Percentiles rank a stretch among this genome's conserved stretches.
These are phyloP conservation scores for Teunomyces gatunensis DNA, from an alignment of 805 yeast species.

Conservation along the genomic window DNA sequence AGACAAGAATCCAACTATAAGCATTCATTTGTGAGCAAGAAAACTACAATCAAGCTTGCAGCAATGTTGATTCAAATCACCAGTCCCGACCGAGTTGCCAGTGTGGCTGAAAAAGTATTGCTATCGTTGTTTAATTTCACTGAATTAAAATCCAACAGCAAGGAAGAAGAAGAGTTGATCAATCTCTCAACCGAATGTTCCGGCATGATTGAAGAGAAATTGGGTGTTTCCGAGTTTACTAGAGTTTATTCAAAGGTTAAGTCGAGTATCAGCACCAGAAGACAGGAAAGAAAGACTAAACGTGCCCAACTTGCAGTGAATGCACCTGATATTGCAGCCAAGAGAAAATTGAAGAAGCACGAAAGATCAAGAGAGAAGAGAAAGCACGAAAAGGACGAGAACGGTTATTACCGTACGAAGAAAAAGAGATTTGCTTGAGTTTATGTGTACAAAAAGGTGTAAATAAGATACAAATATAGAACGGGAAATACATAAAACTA, in stretches of 20 bases:
- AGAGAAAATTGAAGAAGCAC: constrained; percentile 74
- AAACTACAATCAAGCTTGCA: constrained; percentile 63
- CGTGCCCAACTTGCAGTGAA: constrained; percentile 72
- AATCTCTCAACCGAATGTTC: constrained; percentile 62
- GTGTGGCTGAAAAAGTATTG: constrained; percentile 48
- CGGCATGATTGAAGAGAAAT: constrained; percentile 59
- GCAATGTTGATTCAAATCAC: constrained; percentile 63
- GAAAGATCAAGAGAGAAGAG: constrained; percentile 73
- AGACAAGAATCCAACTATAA: constrained; percentile 61
- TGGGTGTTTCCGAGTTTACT: constrained; percentile 72
- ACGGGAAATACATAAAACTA: not conserved
- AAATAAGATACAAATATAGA: not conserved
- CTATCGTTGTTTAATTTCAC: constrained; percentile 51
- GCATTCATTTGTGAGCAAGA: constrained; percentile 58
- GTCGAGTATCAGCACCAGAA: constrained; percentile 53
- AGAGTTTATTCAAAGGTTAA: constrained; percentile 61
- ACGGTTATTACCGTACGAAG: constrained; percentile 69
- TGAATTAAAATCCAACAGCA: constrained; percentile 35
- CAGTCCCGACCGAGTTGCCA: constrained; percentile 36
- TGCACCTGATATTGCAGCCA: constrained; percentile 82
- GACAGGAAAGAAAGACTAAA: constrained; percentile 74
- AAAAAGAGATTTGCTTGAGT: constrained; percentile 36
- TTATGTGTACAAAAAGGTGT: not conserved
- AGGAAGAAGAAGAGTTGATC: constrained; percentile 51
- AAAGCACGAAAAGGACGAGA: constrained; percentile 69